Evolutionary conservation across 2,329 filamentous ascomycete species (phyloP).

Genomic region (Simplicillium sp.): DNA sequence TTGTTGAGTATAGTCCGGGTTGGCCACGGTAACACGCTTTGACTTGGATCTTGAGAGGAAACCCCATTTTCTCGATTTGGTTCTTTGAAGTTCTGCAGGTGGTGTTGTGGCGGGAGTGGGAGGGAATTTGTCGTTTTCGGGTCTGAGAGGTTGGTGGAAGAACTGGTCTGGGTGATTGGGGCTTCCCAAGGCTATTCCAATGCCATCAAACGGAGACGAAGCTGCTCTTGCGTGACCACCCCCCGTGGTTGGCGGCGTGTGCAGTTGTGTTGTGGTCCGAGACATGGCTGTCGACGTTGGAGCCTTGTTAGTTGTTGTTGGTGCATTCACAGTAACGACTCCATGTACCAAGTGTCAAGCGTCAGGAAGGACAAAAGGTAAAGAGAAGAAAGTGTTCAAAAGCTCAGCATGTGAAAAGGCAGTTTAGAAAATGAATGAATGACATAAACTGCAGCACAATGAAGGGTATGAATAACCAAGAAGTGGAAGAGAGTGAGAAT

Average conservation of each 20-base stretch:
- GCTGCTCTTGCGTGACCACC: conserved; percentile 15
- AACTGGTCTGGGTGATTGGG: conserved; percentile 36
- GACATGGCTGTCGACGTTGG: neutral
- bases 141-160: too few relatives aligned
- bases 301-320: too few relatives aligned
- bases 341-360: too few relatives aligned
- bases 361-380: too few relatives aligned
- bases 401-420: neutral
- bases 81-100: conserved; percentile 2
- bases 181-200: conserved; percentile 68
- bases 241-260: neutral
- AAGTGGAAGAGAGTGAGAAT: too few relatives aligned
- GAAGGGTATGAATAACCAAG: too few relatives aligned
- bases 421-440: neutral
- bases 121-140: too few relatives aligned
- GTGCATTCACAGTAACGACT: too few relatives aligned
- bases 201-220: conserved; percentile 28
- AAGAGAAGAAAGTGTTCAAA: too few relatives aligned
- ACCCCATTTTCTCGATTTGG: conserved; percentile 7
- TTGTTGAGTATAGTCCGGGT: too few relatives aligned
- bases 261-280: too few relatives aligned
- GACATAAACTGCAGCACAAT: too few relatives aligned
- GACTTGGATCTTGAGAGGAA: conserved; percentile 6
- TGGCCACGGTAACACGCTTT: neutral
- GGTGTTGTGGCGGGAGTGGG: neutral